Conservation (phyloP, 108 stramenopile genomes). For the Cylindrotheca fusiformis region DNA sequence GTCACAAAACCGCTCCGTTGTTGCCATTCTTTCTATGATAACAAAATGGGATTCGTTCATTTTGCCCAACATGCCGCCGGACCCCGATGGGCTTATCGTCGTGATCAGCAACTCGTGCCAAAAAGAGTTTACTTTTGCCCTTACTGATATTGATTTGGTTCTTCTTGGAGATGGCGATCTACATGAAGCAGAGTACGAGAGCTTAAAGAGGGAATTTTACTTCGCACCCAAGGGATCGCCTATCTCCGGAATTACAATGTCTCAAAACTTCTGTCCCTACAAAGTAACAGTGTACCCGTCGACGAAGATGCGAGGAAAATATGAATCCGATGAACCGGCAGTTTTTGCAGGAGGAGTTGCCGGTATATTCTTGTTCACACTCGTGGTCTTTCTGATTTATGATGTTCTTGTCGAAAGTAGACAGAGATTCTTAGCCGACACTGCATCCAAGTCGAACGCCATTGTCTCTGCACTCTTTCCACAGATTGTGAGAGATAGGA, state of each 20-base stretch:
- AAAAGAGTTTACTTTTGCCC: too few species aligned
- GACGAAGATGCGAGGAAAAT: constrained; percentile 24
- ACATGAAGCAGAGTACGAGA: too few species aligned
- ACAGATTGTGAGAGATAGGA: too few species aligned
- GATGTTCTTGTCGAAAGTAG: constrained; percentile 34
- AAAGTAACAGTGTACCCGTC: constrained; percentile 47
- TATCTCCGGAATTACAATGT: not conserved
- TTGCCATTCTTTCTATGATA: constrained; percentile 40
- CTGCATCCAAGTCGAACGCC: constrained; percentile 34
- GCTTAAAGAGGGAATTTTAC: too few species aligned
- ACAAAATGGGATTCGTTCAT: constrained; percentile 56
- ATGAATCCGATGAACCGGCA: constrained; percentile 20
- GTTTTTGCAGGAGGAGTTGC: too few species aligned
- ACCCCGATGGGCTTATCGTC: constrained; percentile 13
- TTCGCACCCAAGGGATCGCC: not conserved
- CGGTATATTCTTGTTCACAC: too few species aligned
- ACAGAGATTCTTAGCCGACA: too few species aligned
- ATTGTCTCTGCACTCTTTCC: too few species aligned
- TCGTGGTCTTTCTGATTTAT: too few species aligned
- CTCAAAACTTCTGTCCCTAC: constrained; percentile 10
- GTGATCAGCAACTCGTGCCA: too few species aligned
- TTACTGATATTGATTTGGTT: not conserved
- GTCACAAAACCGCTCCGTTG: constrained; percentile 20
- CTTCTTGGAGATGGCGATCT: too few species aligned
- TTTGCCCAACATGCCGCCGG: too few species aligned